Conservation (phyloP, 441 rosid species). For the Croton setiger region DNA sequence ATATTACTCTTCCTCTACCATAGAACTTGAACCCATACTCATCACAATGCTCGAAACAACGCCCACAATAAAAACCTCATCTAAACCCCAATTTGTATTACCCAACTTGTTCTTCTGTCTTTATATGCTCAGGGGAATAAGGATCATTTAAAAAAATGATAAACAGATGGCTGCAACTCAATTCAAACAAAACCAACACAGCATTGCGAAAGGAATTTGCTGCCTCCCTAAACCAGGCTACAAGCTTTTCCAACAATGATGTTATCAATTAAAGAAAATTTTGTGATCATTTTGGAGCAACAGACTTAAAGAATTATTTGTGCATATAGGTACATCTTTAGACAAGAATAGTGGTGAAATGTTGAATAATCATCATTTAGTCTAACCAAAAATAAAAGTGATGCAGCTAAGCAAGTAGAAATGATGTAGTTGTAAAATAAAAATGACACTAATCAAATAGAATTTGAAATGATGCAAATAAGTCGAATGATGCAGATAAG, state of each 20-base stretch:
- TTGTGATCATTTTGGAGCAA: conserved; percentile 50
- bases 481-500: conserved; percentile 20
- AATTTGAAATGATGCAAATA: conserved; percentile 20
- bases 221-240: conserved; percentile 38
- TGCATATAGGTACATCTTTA: too few relatives aligned
- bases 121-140: too few relatives aligned
- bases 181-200: too few relatives aligned
- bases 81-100: conserved; percentile 43
- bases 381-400: too few relatives aligned
- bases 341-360: too few relatives aligned
- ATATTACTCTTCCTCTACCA: conserved; percentile 98
- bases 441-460: too few relatives aligned
- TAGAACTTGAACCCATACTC: conserved; percentile 93
- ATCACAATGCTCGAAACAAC: conserved; percentile 50
- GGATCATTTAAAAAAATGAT: too few relatives aligned
- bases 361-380: too few relatives aligned
- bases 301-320: conserved; percentile 34
- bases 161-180: too few relatives aligned
- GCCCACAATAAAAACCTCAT: conserved; percentile 51
- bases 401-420: too few relatives aligned
- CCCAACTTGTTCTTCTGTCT: too few relatives aligned
- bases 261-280: conserved; percentile 35
- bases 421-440: too few relatives aligned
- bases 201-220: conserved; percentile 52
- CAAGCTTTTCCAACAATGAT: conserved; percentile 38